Base-by-base conservation (phyloP, 805 yeast genomes). In the Teunomyces stri region DNA sequence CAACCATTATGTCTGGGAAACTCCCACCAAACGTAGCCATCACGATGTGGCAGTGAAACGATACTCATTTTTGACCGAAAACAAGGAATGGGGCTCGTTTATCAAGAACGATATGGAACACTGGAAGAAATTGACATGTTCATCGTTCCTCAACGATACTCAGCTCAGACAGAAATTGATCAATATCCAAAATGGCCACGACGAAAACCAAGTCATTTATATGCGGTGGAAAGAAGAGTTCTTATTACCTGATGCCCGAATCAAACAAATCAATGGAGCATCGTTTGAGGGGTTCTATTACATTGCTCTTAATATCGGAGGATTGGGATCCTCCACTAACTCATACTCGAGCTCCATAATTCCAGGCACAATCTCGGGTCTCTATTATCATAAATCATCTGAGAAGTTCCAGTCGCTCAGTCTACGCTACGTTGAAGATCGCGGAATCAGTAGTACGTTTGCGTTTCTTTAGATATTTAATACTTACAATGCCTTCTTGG, bases 151-250 rank as follows among this genome's bases (percentile, higher is more conserved):
- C 43, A 79, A 79, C 20, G 72, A 69, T 46, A 28, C 38, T 3
- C 60, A 63, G 38, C 55, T 72, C 34, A 49, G 58, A 29, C 50
- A 55, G 31, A 64, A 62, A 44, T 59, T 72, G 45, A 48, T 49
- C 13, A 51, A 47, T 25, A 69, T 72, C 40, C 69, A 67, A 51
- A 40, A 57, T 25, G 70, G 71, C 18, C 43, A 53, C 28, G 64
- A 60, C 31, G 66, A 67, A 42, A 56, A 64, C 20, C 63, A 57
- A 46, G 62, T 58, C 57, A 66, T 91, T 5, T 91, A 82, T 62
- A 91, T 91, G 97, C 76, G 97, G 55, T 91, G 98, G 98, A 91
- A 91, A 67, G 98, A 91, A 65, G 80, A 83, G 58, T 89, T 89
- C 59, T 68, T 91, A 50, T 83, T 87, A 6, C 96, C 96, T 0